Conservation (phyloP, 345 rosid genomes). For the Kandelia obovata region DNA sequence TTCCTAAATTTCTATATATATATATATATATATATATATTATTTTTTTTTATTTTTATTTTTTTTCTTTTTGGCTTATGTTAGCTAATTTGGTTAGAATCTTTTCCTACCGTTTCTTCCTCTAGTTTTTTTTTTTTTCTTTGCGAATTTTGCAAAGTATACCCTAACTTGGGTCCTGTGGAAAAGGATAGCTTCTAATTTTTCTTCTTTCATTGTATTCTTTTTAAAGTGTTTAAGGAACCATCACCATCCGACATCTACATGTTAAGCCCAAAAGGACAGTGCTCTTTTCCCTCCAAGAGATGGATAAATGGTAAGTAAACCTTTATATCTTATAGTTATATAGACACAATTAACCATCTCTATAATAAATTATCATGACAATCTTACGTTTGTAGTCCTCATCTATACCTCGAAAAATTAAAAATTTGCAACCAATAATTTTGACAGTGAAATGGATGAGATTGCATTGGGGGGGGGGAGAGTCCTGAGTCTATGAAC, state of each 20-base stretch:
- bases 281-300: constrained; percentile 18
- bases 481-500: no score
- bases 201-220: neutral
- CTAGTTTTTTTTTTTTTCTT: constrained; percentile 21
- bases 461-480: no score
- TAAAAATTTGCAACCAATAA: no score
- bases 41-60: no score
- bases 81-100: constrained; percentile 28
- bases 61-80: constrained; percentile 16
- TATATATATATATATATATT: no score
- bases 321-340: no score
- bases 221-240: constrained; percentile 4
- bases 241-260: constrained; percentile 9
- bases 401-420: no score
- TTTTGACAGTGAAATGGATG: no score
- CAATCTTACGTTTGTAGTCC: no score
- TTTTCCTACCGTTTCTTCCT: constrained; percentile 4
- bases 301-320: constrained; percentile 2
- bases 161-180: constrained; percentile 6
- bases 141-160: constrained; percentile 7
- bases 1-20: constrained; percentile 1
- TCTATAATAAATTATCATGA: no score
- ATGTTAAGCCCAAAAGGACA: constrained; percentile 14
- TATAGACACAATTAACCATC: no score
- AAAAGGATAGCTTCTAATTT: constrained; percentile 2